Base-by-base conservation (phyloP, 1,284 basidiomycete species). In the Pseudozyma tsukubaensis region DNA sequence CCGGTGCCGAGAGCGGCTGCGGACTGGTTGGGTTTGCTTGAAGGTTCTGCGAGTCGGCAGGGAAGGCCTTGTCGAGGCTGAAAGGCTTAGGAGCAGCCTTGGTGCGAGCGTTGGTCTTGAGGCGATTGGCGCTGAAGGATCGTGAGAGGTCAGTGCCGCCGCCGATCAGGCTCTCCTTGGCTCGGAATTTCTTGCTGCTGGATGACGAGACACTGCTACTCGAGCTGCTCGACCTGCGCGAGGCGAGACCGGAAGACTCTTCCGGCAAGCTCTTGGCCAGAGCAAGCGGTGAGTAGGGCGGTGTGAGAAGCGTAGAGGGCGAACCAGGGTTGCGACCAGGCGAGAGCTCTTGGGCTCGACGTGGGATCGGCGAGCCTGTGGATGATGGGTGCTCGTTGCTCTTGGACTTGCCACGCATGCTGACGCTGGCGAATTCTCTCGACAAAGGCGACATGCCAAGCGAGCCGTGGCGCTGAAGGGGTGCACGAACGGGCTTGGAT, bases 361-460 rank as follows among this genome's bases (percentile, higher is more conserved):
- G 72, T 21, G 68, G 59, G 47, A 63, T 37, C 14, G 64, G 69
- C 21, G 73, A 76, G 1, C 68, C 65, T 12, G 55, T 57, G 4
- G 62, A 57, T 4, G 57, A 49, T 8, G 65, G 48, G 49, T 63
- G 51, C 45, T 74, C 72, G 59, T 69, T 74, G 62, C 72, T 74
- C 51, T 60, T 65, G 42, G 66, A 62, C 42, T 74, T 69, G 55
- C 66, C 62, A 7, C 59, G 72, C 59, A 78, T 70, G 62, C 73
- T 72, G 44, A 79, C 72, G 49, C 64, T 59, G 36, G 77, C 75
- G 37, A 79, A 78, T 52, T 77, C 72, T 4, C 59, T 45, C 1
- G 76, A 73, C 32, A 79, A 62, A 1, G 77, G 77, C 56, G 77
- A 79, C 77, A 79, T 72, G 50, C 69, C 72, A 24, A 75, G 57